These are phyloP conservation scores for Apiotrichum gamsii DNA, from an alignment of 1,284 basidiomycete species.

Conservation along the genomic window DNA sequence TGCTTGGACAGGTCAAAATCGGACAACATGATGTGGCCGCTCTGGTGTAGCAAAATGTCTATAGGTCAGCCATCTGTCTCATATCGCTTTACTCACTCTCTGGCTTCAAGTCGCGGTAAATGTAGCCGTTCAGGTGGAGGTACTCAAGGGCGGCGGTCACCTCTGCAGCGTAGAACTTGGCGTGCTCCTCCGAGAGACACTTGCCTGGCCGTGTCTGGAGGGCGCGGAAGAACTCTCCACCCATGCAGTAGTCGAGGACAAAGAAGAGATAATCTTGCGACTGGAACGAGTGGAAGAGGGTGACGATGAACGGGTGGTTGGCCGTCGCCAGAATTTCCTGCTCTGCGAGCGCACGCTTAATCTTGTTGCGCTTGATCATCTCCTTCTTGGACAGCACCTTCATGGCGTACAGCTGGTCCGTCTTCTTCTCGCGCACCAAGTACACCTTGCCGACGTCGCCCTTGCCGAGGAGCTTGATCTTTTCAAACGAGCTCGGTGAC, in stretches of 20 bases:
- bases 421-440: conserved; percentile 92
- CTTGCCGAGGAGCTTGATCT: conserved; percentile 90
- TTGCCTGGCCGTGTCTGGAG: conserved; percentile 91
- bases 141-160: conserved; percentile 97
- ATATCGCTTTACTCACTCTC: conserved; percentile 66
- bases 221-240: conserved; percentile 97
- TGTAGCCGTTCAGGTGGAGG: conserved; percentile 97
- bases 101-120: conserved; percentile 98
- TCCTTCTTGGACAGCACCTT: conserved; percentile 96
- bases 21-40: conserved; percentile 98
- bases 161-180: conserved; percentile 97
- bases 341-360: conserved; percentile 91
- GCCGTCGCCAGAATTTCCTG: conserved; percentile 94
- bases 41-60: conserved; percentile 98
- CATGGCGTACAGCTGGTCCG: conserved; percentile 87
- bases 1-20: conserved; percentile 99
- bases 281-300: conserved; percentile 94
- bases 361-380: conserved; percentile 98
- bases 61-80: not conserved
- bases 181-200: conserved; percentile 89
- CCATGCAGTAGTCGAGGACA: conserved; percentile 99
- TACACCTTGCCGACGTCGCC: conserved; percentile 96
- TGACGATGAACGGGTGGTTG: conserved; percentile 97
- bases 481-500: conserved; percentile 80
- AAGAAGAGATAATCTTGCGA: conserved; percentile 96